These are phyloP conservation scores for Cystobasidium pallidum DNA, from an alignment of 1,284 basidiomycete genomes.

Conservation along the genomic window DNA sequence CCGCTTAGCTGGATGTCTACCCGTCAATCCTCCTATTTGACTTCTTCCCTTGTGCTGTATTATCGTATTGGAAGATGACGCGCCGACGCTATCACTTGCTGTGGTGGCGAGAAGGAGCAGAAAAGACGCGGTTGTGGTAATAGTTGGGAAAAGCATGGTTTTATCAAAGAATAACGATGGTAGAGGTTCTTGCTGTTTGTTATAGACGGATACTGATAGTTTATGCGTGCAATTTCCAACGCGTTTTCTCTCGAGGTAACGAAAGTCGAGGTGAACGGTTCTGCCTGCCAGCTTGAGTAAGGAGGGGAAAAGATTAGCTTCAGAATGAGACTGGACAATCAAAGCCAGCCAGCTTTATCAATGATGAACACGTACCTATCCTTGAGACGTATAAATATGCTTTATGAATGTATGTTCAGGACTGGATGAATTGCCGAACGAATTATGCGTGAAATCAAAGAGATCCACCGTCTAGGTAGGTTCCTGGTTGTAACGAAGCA, in stretches of 20 bases:
- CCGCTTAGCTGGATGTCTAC: not conserved
- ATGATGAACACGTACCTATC: no score
- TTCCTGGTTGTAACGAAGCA: no score
- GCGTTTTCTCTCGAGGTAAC: not conserved
- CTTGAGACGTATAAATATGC: no score
- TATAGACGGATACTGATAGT: no score
- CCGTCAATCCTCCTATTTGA: not conserved
- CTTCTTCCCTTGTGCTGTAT: not conserved
- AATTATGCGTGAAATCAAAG: no score
- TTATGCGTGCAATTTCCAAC: not conserved
- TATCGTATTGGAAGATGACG: not conserved
- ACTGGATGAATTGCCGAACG: not conserved
- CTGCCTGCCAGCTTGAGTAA: not conserved
- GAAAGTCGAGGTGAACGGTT: no score
- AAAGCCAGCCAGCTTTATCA: no score
- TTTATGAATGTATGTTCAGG: no score
- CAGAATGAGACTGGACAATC: no score
- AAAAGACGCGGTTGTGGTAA: slow-evolving; percentile 11
- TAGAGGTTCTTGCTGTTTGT: no score
- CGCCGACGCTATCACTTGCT: not conserved
- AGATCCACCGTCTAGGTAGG: not conserved
- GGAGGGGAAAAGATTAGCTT: slow-evolving; percentile 5
- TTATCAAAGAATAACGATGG: no score
- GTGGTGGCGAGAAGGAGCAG: slow-evolving; percentile 1
- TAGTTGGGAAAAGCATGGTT: slow-evolving; percentile 3